Base-by-base conservation (phyloP, 2,329 filamentous ascomycete species). In the Didymella pomorum region DNA sequence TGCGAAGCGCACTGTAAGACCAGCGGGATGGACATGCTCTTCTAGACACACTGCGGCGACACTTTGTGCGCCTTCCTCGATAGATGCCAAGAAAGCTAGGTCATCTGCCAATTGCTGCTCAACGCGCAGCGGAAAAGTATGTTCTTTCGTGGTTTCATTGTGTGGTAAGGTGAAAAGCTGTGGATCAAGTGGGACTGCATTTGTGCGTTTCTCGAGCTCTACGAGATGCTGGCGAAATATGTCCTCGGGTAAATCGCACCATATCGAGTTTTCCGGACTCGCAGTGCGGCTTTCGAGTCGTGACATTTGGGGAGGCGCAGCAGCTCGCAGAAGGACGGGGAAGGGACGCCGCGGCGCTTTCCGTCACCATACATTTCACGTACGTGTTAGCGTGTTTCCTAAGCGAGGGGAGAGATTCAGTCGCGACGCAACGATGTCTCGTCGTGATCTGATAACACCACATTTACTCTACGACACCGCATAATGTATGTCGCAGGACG, bases 41-140 rank as follows among this genome's bases (percentile, higher is more conserved):
- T 58, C 56, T 8, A 58, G 25, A 28, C 56, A 58, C 5, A 49
- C 56, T 14, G 56, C 56, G 44, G 56, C 56, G 20, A 58, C 56
- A 23, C 56, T 58, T 14, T 58, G 56, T 1, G 56, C 56, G 12
- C 56, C 56, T 50, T 58, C 56, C n/a, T 58, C 56, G 3, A 58
- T 33, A 5, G 56, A 44, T 21, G 56, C 56, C n/a, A 58, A 23
- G 16, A 49, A 53, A 7, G 56, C 56, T 21, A 58, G 39, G 12
- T 58, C 56, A 6, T 58, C 56, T 33, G 56, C 56, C n/a, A 58
- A 29, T 11, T 50, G 56, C 45, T 58, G 56, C 18, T 58, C 56
- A 4, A 58, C 39, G 10, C 23, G 18, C 2, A 58, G 25, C 3
- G 56, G 56, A 3, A 58, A 25, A 10, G 18, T 41, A 12, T 45